Conservation (phyloP, 495 filamentous ascomycete genomes). For the Sporormia fimetaria region DNA sequence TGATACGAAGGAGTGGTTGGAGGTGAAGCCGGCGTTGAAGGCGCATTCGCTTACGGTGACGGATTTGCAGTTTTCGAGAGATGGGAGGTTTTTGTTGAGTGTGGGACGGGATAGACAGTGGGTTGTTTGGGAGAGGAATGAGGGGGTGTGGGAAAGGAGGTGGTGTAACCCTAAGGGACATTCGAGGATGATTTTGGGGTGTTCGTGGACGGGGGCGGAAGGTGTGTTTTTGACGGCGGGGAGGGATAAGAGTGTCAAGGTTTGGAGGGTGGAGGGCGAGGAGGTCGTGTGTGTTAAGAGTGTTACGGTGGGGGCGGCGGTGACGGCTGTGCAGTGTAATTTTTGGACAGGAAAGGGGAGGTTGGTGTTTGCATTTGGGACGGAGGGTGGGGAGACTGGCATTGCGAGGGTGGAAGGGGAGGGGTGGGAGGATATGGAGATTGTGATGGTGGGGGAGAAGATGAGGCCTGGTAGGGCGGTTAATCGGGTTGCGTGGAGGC, state of each 20-base stretch:
- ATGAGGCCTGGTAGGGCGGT: slow-evolving; percentile 54
- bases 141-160: slow-evolving; percentile 40
- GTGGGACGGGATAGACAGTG: slow-evolving; percentile 88
- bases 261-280: slow-evolving; percentile 47
- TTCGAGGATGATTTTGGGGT: slow-evolving; percentile 78
- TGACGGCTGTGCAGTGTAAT: slow-evolving; percentile 69
- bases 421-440: slow-evolving; percentile 36
- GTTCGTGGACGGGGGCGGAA: slow-evolving; percentile 58
- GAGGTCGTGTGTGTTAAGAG: slow-evolving; percentile 41
- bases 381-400: slow-evolving; percentile 44
- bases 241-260: slow-evolving; percentile 71
- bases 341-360: slow-evolving; percentile 30
- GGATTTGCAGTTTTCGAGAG: slow-evolving; percentile 60
- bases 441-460: slow-evolving; percentile 29
- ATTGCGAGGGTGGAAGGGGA: slow-evolving; percentile 35
- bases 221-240: slow-evolving; percentile 71
- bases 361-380: slow-evolving; percentile 56
- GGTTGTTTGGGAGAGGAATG: slow-evolving; percentile 56
- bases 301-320: slow-evolving; percentile 46
- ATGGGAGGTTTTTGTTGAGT: slow-evolving; percentile 66
- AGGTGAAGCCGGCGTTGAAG: slow-evolving; percentile 67
- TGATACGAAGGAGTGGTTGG: slow-evolving; percentile 73
- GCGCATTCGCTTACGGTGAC: slow-evolving; percentile 81
- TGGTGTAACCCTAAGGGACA: slow-evolving; percentile 72
- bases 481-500: slow-evolving; percentile 67